Evolutionary conservation across 129 eudicot genomes (phyloP).

Genomic region (Pittosporum tobira): DNA sequence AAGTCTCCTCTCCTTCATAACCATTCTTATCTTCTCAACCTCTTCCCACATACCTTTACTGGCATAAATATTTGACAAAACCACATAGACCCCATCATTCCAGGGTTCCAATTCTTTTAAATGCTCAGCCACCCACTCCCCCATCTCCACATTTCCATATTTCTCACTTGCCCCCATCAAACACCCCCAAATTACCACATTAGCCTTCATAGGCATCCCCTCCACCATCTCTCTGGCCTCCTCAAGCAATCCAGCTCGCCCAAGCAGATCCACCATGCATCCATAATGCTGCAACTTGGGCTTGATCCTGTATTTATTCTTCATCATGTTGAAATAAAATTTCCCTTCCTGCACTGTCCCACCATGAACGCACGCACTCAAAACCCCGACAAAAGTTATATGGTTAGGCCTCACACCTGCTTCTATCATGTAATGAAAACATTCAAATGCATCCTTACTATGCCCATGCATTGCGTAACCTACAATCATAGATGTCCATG

Average conservation of each 20-base stretch:
- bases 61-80: slow-evolving; percentile 83
- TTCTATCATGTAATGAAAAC: slow-evolving; percentile 52
- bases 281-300: slow-evolving; percentile 71
- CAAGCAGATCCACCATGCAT: slow-evolving; percentile 89
- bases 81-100: slow-evolving; percentile 87
- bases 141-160: slow-evolving; percentile 70
- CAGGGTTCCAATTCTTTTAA: slow-evolving; percentile 70
- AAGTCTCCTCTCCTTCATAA: slow-evolving; percentile 55
- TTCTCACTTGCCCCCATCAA: slow-evolving; percentile 93
- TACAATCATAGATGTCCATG: slow-evolving; percentile 87
- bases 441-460: slow-evolving; percentile 43
- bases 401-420: slow-evolving; percentile 52
- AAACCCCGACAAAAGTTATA: slow-evolving; percentile 76
- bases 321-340: slow-evolving; percentile 56
- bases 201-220: slow-evolving; percentile 71
- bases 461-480: slow-evolving; percentile 79
- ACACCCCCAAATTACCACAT: slow-evolving; percentile 82
- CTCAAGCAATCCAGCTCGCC: slow-evolving; percentile 68
- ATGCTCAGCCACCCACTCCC: slow-evolving; percentile 67
- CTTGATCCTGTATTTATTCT: slow-evolving; percentile 33
- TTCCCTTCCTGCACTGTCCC: slow-evolving; percentile 65
- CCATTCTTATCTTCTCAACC: slow-evolving; percentile 47
- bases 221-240: slow-evolving; percentile 70
- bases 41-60: slow-evolving; percentile 63
- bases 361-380: slow-evolving; percentile 89